Base-by-base conservation (phyloP, 192 early-diverging fungal species). In the Phlyctochytrium planicorne region DNA sequence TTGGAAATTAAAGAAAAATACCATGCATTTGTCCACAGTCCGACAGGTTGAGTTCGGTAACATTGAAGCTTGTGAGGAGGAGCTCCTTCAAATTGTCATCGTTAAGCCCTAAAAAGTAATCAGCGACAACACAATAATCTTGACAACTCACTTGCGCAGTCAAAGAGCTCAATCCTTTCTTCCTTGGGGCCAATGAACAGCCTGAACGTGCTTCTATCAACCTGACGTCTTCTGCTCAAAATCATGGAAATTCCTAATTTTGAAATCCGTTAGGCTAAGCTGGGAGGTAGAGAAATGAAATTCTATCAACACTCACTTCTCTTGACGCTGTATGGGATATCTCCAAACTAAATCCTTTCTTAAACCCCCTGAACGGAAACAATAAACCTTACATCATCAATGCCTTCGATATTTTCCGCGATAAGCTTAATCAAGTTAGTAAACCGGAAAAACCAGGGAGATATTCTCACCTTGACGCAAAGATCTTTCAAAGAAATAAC, bases 71-170 rank as follows among this genome's bases (percentile, higher is more conserved):
- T 59, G 86, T 75, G n/a, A 81, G 66, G 0, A 87, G 73, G 36
- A 96, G 82, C 47, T 83, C 75, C n/a, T 73, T 67, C 2, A 94
- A 71, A 0, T 80, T 84, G 2, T 52, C 33, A 0, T 78, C 78
- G 17, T 75, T 70, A 27, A 95, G 80, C 34, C 75, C 73, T 57
- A 60, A 16, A 25, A 53, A 47, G 40, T 27, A 52, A 47, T 3
- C 17, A 32, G 12, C 2, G 14, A 52, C 23, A 24, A 31, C 53
- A 52, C 56, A 29, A 16, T 10, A 62, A 25, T 20, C 71, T 57
- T 65, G n/a, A n/a, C n/a, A n/a, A n/a, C n/a, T n/a, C n/a, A 65
- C 84, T 74, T 16, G 92, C 90, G 66, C 91, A 93, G 56, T 96
- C 94, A 75, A 90, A 93, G 20, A 96, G 79, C 1, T 78, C 66